phyloP scores from a whole-genome alignment of 768 basidiomycete species.

The Lactifluus hygrophoroides region DNA sequence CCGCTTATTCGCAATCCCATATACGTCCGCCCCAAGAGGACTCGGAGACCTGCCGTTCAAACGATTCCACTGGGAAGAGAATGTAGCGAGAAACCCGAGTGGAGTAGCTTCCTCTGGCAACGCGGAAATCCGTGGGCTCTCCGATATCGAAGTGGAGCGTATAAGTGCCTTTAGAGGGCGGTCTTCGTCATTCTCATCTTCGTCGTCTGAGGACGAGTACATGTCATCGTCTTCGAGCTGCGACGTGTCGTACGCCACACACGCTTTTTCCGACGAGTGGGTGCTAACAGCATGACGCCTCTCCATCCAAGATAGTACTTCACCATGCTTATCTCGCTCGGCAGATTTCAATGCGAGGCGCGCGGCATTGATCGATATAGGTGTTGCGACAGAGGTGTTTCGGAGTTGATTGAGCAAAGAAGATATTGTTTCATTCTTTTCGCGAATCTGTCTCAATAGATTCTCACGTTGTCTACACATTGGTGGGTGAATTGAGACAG shows the following conservation, averaged over 20 bases:
- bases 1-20: constrained; percentile 16
- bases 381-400: constrained; percentile 25
- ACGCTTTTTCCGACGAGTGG: constrained; percentile 19
- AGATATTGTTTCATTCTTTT: constrained; percentile 26
- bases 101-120: constrained; percentile 6
- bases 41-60: not conserved
- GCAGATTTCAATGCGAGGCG: constrained; percentile 21
- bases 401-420: constrained; percentile 24
- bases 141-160: constrained; percentile 5
- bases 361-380: constrained; percentile 26
- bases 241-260: constrained; percentile 25
- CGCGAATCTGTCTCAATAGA: constrained; percentile 27
- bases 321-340: constrained; percentile 25
- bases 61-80: constrained; percentile 6
- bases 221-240: constrained; percentile 27
- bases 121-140: not conserved
- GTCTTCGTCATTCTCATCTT: constrained; percentile 18
- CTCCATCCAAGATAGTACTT: constrained; percentile 27
- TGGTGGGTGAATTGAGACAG: not conserved
- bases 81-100: constrained; percentile 17
- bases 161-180: constrained; percentile 4
- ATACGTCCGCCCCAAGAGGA: not conserved
- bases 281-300: constrained; percentile 21
- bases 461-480: constrained; percentile 25
- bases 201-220: constrained; percentile 22